Percentiles rank a stretch among this genome's conserved stretches.
These are phyloP conservation scores for Pugionium dolabratum DNA, from an alignment of 345 rosid genomes.

Conservation along the genomic window DNA sequence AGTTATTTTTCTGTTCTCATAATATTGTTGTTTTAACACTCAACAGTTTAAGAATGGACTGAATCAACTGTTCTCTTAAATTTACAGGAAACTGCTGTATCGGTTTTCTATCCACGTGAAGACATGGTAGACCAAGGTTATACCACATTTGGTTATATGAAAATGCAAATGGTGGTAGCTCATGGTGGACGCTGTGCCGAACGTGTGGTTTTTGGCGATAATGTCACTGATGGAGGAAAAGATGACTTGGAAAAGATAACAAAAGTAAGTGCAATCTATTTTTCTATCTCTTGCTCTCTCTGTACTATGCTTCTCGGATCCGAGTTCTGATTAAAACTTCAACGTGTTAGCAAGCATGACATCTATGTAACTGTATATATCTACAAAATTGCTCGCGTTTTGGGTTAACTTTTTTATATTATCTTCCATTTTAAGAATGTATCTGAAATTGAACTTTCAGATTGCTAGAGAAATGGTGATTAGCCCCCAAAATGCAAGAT, in stretches of 20 bases:
- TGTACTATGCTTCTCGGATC: background rate
- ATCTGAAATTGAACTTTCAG: conserved; percentile 46
- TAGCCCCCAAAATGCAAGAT: conserved; percentile 84
- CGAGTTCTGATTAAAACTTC: background rate
- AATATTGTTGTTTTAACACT: background rate
- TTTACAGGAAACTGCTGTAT: conserved; percentile 86
- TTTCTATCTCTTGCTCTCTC: conserved; percentile 19
- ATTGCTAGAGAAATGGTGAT: conserved; percentile 98
- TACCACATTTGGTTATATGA: conserved; percentile 96
- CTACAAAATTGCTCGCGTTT: conserved; percentile 10
- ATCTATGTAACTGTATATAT: conserved; percentile 7
- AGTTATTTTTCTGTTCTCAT: conserved; percentile 2
- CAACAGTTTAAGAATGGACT: conserved; percentile 15
- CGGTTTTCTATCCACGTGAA: conserved; percentile 94
- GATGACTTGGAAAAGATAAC: conserved; percentile 94
- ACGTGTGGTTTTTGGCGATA: conserved; percentile 74
- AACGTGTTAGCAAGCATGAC: conserved; percentile 1
- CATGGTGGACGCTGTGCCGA: conserved; percentile 99
- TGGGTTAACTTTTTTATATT: background rate
- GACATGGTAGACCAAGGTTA: conserved; percentile 96
- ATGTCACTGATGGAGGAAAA: conserved; percentile 90
- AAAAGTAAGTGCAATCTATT: conserved; percentile 48
- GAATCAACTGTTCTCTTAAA: conserved; percentile 6
- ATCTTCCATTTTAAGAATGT: conserved; percentile 5
- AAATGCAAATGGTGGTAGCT: conserved; percentile 99